A percentile compares a stretch with the other conserved stretches of the same genome.
Evolutionary conservation across 2,329 filamentous ascomycete species (phyloP).

Genomic region (Penicillium sp.): DNA sequence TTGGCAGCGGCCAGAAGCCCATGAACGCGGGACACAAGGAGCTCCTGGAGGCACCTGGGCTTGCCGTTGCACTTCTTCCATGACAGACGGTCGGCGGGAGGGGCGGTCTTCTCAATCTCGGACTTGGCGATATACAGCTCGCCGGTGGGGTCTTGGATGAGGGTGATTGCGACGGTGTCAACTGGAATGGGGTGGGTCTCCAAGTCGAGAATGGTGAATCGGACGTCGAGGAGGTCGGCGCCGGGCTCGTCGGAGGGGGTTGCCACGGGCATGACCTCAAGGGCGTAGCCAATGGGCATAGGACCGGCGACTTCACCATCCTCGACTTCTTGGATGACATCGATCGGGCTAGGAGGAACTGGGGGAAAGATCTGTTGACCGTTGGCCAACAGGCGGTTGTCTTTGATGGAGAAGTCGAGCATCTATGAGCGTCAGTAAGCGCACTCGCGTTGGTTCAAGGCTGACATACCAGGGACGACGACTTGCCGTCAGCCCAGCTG

Average conservation of each 20-base stretch:
- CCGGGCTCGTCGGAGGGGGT: conserved; percentile 29
- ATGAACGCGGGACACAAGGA: conserved; percentile 40
- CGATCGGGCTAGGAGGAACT: conserved; percentile 28
- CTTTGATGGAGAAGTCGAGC: conserved; percentile 36
- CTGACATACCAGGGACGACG: conserved; percentile 36
- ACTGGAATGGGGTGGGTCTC: conserved; percentile 42
- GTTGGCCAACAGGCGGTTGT: conserved; percentile 36
- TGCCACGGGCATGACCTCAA: conserved; percentile 37
- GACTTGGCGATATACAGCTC: conserved; percentile 38
- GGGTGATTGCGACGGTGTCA: conserved; percentile 41
- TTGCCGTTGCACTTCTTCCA: conserved; percentile 44
- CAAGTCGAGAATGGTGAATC: conserved; percentile 46
- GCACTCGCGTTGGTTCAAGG: background rate
- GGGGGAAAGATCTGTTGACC: conserved; percentile 39
- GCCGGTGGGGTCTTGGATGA: conserved; percentile 35
- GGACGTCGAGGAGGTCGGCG: conserved; percentile 36
- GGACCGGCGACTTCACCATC: conserved; percentile 37
- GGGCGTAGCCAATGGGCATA: conserved; percentile 41
- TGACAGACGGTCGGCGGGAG: conserved; percentile 33
- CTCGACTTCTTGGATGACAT: conserved; percentile 33
- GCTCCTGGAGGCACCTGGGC: conserved; percentile 36
- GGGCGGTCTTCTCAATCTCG: conserved; percentile 36
- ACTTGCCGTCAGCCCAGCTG: conserved; percentile 34
- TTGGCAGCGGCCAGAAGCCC: conserved; percentile 38
- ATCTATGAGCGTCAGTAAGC: conserved; percentile 21